Percentiles rank a stretch among this genome's conserved stretches.
Conservation (phyloP, 2,329 filamentous ascomycete species). For the Xylariaceae sp. region DNA sequence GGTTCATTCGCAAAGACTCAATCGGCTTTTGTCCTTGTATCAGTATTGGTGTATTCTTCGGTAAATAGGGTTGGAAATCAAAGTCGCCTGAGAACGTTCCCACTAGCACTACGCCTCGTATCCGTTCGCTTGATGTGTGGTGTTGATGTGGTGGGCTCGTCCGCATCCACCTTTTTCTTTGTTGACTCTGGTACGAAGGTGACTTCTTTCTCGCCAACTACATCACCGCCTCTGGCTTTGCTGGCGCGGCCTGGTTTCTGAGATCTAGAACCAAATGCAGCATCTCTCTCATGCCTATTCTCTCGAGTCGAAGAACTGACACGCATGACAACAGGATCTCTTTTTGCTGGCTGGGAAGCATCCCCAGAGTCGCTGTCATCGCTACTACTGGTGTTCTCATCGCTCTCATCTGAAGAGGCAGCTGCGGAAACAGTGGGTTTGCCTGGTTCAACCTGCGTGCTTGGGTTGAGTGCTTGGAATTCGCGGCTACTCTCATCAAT, state of each 20-base stretch:
- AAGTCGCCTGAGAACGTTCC: slow-evolving; percentile 67
- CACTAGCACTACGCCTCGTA: slow-evolving; percentile 72
- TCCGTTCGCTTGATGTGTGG: slow-evolving; percentile 42
- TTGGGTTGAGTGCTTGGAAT: slow-evolving; percentile 88
- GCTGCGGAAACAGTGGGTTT: slow-evolving; percentile 39
- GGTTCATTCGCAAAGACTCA: slow-evolving; percentile 11
- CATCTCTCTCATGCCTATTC: slow-evolving; percentile 61
- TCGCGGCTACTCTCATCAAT: slow-evolving; percentile 90
- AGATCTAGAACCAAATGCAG: slow-evolving; percentile 60
- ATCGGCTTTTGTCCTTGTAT: slow-evolving; percentile 9
- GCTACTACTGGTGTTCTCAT: slow-evolving; percentile 45
- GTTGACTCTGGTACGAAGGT: slow-evolving; percentile 71
- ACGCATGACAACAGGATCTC: slow-evolving; percentile 62
- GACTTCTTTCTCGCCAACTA: slow-evolving; percentile 69
- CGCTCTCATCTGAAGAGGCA: slow-evolving; percentile 55
- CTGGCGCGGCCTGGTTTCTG: slow-evolving; percentile 55
- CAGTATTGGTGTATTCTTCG: slow-evolving; percentile 12
- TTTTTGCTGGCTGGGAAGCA: slow-evolving; percentile 28
- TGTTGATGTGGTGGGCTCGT: slow-evolving; percentile 28
- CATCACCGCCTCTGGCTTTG: slow-evolving; percentile 54
- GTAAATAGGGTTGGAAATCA: slow-evolving; percentile 59
- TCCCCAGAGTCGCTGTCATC: slow-evolving; percentile 47
- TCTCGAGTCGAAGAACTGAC: slow-evolving; percentile 73
- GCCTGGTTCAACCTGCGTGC: slow-evolving; percentile 61
- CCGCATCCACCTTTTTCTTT: slow-evolving; percentile 50